Conservation (phyloP, 2,329 filamentous ascomycete species). For the Hypoxylon rubiginosum region DNA sequence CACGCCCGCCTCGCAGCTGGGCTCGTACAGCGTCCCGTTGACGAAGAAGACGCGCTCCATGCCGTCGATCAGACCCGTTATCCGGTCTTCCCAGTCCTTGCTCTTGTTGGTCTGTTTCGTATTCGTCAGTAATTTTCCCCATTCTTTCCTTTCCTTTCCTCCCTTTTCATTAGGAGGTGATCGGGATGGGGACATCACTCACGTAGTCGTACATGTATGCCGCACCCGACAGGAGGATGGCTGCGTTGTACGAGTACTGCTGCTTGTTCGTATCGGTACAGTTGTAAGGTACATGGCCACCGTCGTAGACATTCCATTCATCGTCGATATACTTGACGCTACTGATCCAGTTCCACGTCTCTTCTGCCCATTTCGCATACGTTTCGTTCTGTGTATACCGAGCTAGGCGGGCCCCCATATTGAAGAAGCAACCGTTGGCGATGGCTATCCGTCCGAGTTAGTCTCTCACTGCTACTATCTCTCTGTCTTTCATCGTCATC, state of each 20-base stretch:
- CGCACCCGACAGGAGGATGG: conserved; percentile 60
- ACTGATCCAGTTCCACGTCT: conserved; percentile 67
- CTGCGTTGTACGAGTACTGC: conserved; percentile 67
- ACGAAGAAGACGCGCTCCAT: conserved; percentile 65
- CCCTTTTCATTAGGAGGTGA: no score
- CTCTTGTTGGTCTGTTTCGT: conserved; percentile 46
- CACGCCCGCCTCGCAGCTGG: conserved; percentile 63
- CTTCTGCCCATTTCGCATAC: conserved; percentile 72
- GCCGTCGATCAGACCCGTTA: conserved; percentile 62
- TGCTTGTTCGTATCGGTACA: conserved; percentile 61
- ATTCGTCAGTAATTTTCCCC: neutral
- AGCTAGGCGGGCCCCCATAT: conserved; percentile 69
- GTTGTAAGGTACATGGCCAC: conserved; percentile 57
- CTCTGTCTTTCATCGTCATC: neutral
- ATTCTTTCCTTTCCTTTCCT: conserved; percentile 18
- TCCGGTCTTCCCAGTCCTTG: conserved; percentile 60
- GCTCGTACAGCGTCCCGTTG: conserved; percentile 64
- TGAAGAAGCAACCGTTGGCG: conserved; percentile 64
- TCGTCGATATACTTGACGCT: conserved; percentile 60
- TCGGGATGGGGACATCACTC: conserved; percentile 35
- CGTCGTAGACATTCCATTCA: conserved; percentile 63
- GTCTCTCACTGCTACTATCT: conserved; percentile 14
- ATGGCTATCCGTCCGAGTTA: conserved; percentile 51
- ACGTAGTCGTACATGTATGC: conserved; percentile 60
- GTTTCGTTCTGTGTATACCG: conserved; percentile 74